Evolutionary conservation across 805 yeast species (phyloP).

Genomic region (Candida namnaoensis): DNA sequence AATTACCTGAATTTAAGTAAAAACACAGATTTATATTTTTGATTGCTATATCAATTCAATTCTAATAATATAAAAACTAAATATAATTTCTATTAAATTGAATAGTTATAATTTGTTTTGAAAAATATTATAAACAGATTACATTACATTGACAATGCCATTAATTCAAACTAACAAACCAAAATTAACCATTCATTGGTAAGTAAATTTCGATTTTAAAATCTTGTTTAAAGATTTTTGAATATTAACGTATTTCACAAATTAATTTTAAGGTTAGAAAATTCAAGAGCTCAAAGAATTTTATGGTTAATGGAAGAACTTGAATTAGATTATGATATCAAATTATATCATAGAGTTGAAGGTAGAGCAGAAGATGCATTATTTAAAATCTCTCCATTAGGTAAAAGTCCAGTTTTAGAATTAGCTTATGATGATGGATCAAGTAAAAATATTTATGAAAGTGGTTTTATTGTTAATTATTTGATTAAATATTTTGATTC

Average conservation of each 20-base stretch:
- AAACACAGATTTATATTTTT: too few species aligned
- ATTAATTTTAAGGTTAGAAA: constrained; percentile 27
- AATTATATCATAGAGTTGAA: constrained; percentile 40
- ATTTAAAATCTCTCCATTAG: constrained; percentile 48
- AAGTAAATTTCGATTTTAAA: too few species aligned
- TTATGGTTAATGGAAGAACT: constrained; percentile 61
- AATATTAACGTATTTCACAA: not conserved
- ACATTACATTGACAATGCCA: too few species aligned
- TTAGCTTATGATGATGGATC: constrained; percentile 24
- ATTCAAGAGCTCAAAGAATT: constrained; percentile 53
- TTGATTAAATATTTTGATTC: constrained; percentile 42
- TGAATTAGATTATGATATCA: constrained; percentile 43
- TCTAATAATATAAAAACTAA: too few species aligned
- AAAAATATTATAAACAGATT: too few species aligned
- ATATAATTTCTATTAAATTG: too few species aligned
- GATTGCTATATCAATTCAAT: too few species aligned
- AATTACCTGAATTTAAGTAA: too few species aligned
- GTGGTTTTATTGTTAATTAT: constrained; percentile 50
- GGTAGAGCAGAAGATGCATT: constrained; percentile 41
- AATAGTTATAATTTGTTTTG: too few species aligned
- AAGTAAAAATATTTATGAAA: constrained; percentile 38
- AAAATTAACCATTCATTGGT: constrained; percentile 14
- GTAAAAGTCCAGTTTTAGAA: constrained; percentile 56
- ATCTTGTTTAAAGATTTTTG: too few species aligned
- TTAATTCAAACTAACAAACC: constrained; percentile 1